Conservation (phyloP, 2,329 filamentous ascomycete genomes). For the Drechslerella dactyloides region DNA sequence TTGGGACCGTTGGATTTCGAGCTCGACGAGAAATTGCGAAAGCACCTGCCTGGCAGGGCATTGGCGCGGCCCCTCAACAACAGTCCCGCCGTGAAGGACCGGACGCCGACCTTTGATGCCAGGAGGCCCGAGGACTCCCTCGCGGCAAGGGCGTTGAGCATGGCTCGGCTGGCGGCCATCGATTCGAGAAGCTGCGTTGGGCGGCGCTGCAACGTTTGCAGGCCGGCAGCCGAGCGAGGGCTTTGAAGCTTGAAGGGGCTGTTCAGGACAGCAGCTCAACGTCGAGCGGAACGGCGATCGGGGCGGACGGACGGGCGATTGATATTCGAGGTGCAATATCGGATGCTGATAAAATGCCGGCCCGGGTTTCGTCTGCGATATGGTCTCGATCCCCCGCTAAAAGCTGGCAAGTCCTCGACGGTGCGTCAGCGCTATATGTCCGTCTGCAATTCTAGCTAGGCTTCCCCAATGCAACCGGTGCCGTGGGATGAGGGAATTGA, state of each 20-base stretch:
- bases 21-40: constrained; percentile 26
- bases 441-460: neutral
- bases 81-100: constrained; percentile 14
- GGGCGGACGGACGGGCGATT: neutral
- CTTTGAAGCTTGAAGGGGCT: neutral
- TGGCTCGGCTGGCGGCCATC: constrained; percentile 45
- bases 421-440: neutral
- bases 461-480: constrained; percentile 2
- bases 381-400: neutral
- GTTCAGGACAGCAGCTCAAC: neutral
- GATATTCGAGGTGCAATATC: neutral
- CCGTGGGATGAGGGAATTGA: constrained; percentile 3
- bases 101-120: constrained; percentile 9
- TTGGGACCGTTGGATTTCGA: constrained; percentile 24
- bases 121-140: constrained; percentile 26
- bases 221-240: constrained; percentile 10
- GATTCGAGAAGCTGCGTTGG: constrained; percentile 25
- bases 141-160: constrained; percentile 42
- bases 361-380: neutral
- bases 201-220: constrained; percentile 35
- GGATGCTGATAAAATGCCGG: neutral
- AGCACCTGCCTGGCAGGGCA: constrained; percentile 7
- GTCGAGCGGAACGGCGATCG: neutral
- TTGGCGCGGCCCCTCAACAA: constrained; percentile 1
- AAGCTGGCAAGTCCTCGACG: neutral